These are phyloP conservation scores for Tanozyma kutaoensis DNA, from an alignment of 805 yeast species.

Conservation along the genomic window DNA sequence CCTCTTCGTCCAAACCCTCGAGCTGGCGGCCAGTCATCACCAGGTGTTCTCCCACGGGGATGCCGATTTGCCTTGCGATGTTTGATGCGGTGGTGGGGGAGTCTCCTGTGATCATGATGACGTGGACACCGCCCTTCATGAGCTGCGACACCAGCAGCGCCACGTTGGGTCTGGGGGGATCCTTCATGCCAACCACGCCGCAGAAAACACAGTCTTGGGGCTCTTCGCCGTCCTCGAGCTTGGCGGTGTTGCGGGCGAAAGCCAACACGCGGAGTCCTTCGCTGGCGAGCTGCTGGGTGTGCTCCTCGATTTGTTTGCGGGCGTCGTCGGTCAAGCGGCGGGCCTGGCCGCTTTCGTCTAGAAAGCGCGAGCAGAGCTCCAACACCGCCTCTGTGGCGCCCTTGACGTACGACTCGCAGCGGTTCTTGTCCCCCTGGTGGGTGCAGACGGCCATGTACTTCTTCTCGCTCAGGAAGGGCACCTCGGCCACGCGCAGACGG, in stretches of 20 bases:
- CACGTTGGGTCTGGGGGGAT: constrained; percentile 92
- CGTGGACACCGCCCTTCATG: constrained; percentile 88
- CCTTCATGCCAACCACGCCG: constrained; percentile 92
- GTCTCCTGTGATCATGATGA: constrained; percentile 98
- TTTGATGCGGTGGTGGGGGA: constrained; percentile 75
- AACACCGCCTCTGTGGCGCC: constrained; percentile 83
- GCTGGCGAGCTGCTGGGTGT: constrained; percentile 54
- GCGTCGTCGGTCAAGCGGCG: constrained; percentile 44
- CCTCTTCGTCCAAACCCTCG: constrained; percentile 59
- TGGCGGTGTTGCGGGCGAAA: constrained; percentile 43
- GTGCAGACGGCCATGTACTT: constrained; percentile 84
- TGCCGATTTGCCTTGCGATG: constrained; percentile 83
- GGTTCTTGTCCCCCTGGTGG: constrained; percentile 44
- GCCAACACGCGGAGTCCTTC: constrained; percentile 83
- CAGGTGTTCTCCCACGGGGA: constrained; percentile 57
- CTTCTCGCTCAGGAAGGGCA: constrained; percentile 73
- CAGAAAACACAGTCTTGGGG: constrained; percentile 46
- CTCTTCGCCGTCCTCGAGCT: constrained; percentile 16
- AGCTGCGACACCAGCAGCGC: constrained; percentile 59
- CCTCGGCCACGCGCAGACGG: constrained; percentile 49
- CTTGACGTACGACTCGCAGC: constrained; percentile 55
- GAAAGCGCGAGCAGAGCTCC: constrained; percentile 43
- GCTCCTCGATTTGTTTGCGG: constrained; percentile 32
- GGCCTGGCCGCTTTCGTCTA: constrained; percentile 43
- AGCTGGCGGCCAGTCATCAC: constrained; percentile 79